phyloP scores from a whole-genome alignment of 352 stramenopile species.

The Globisporangium rhizosaccharum region DNA sequence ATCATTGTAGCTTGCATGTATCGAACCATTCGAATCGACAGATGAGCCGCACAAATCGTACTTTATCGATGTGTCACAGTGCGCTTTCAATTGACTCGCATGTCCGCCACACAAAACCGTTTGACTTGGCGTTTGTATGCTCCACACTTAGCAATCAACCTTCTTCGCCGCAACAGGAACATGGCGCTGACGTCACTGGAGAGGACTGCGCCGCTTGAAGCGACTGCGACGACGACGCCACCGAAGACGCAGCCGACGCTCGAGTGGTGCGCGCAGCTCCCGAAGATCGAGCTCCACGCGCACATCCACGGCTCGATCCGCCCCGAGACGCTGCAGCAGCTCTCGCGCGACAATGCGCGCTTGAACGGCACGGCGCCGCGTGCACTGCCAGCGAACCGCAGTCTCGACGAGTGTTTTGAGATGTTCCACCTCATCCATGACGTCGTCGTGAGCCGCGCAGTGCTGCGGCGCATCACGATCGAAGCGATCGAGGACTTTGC shows the following conservation, averaged over 20 bases:
- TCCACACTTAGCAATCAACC: not conserved
- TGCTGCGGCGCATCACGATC: constrained; percentile 60
- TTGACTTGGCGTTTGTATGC: not conserved
- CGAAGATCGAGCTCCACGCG: constrained; percentile 85
- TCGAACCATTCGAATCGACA: too few species aligned
- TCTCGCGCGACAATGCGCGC: constrained; percentile 47
- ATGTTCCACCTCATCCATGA: constrained; percentile 86
- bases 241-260: constrained; percentile 14
- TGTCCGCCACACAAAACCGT: too few species aligned
- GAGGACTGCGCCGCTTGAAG: not conserved
- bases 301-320: constrained; percentile 86
- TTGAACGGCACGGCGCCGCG: constrained; percentile 20
- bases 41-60: too few species aligned
- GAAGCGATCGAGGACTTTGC: constrained; percentile 85
- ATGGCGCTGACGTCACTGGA: too few species aligned
- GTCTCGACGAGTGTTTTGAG: constrained; percentile 82
- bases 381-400: constrained; percentile 40
- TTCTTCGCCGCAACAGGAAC: too few species aligned
- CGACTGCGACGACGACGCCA: not conserved
- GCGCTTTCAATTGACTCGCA: too few species aligned
- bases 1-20: too few species aligned
- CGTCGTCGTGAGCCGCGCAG: constrained; percentile 61
- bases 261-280: constrained; percentile 48
- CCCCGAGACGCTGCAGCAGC: constrained; percentile 50
- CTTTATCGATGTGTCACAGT: too few species aligned